Base-by-base conservation (phyloP, 306 rosid genomes). In the Crataegus laevigata region DNA sequence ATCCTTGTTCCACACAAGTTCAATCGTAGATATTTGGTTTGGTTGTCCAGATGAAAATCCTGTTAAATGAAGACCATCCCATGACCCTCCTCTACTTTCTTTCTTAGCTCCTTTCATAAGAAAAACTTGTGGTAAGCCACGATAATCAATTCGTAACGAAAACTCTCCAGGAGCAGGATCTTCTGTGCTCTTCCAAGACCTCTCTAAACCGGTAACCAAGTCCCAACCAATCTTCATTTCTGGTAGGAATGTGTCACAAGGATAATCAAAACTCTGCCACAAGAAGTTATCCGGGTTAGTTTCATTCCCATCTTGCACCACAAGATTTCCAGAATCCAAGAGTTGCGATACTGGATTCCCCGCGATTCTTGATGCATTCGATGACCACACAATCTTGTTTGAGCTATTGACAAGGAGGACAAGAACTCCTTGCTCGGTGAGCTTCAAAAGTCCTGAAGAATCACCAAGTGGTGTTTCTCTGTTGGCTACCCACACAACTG, bases 131-230 rank as follows among this genome's bases (percentile, higher is more conserved):
- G 89, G 85, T 68, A 70, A 73, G 43, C 68, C 77, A 18, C 19
- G 29, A 3, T 0, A 11, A 28, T 40, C 40, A 1, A 73, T 32
- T 55, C 81, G 72, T 58, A 70, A 55, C 0, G 75, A 24, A 4
- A 85, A 84, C 22, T 68, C 83, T 42, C 88, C 89, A 1, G 77
- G 82, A 62, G 93, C 86, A n/a, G 88, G 90, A 64, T 87, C 91
- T 6, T 85, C 78, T 70, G 72, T 14, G 55, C 58, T 82, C 71
- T 73, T 85, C 91, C 88, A 85, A 18, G 87, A 71, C 72, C 87
- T 34, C 3, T 87, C 71, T 1, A 77, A 61, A 32, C 85, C 79
- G 0, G 73, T 85, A 26, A 40, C 77, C 1, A 78, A 72, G 66
- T 85, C 72, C 88, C 88, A 85, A 12, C 89, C 89, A 1, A 80